Percentiles rank a stretch among this genome's conserved stretches.
Conservation (phyloP, 2,329 filamentous ascomycete species). For the Alternaria triticina region DNA sequence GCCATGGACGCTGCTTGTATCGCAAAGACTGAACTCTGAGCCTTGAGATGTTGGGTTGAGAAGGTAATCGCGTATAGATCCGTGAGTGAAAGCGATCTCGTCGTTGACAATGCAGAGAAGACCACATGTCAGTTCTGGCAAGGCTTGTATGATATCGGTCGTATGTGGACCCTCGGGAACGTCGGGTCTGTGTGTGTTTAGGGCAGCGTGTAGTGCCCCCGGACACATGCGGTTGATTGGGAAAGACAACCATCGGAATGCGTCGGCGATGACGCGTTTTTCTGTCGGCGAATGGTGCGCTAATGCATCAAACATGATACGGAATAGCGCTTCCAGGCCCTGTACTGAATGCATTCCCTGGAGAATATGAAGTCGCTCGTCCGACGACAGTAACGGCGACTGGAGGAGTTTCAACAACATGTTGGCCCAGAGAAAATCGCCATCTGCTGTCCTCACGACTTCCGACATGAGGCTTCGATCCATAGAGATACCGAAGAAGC, state of each 20-base stretch:
- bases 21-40: slow-evolving; percentile 31
- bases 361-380: slow-evolving; percentile 29
- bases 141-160: slow-evolving; percentile 17
- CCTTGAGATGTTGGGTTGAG: slow-evolving; percentile 21
- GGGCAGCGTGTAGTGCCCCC: slow-evolving; percentile 27
- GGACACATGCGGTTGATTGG: slow-evolving; percentile 29
- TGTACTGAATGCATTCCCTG: slow-evolving; percentile 23
- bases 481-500: slow-evolving; percentile 38
- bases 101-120: slow-evolving; percentile 28
- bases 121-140: slow-evolving; percentile 34
- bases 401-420: slow-evolving; percentile 32
- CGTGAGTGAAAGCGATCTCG: slow-evolving; percentile 30
- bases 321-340: slow-evolving; percentile 31
- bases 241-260: slow-evolving; percentile 36
- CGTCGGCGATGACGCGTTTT: slow-evolving; percentile 28
- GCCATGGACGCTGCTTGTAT: slow-evolving; percentile 33
- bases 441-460: slow-evolving; percentile 26
- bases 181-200: slow-evolving; percentile 16
- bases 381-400: slow-evolving; percentile 31
- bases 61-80: slow-evolving; percentile 34
- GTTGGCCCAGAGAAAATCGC: slow-evolving; percentile 39
- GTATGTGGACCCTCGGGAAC: background rate
- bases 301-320: slow-evolving; percentile 27
- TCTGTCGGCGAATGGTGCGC: slow-evolving; percentile 21
- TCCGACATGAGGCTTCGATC: slow-evolving; percentile 27